phyloP scores from a whole-genome alignment of 2,329 filamentous ascomycete genomes.

The Xylariaceae sp. region DNA sequence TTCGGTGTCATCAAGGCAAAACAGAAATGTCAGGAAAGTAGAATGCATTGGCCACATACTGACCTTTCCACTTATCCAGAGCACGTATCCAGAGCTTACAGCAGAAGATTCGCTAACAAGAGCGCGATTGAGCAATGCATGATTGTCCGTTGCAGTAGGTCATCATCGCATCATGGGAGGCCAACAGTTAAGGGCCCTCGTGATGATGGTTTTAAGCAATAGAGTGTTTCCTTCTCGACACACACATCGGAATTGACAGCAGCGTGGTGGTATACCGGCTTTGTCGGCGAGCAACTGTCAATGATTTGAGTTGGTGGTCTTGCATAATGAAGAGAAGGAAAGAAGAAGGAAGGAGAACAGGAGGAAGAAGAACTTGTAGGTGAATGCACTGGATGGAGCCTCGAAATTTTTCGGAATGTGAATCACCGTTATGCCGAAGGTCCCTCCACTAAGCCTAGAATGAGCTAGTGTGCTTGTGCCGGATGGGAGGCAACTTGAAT shows the following conservation, averaged over 20 bases:
- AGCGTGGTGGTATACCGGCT: constrained; percentile 29
- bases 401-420: constrained; percentile 16
- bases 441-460: neutral
- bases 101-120: too few species aligned
- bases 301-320: constrained; percentile 44
- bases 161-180: constrained; percentile 63
- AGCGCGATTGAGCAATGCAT: too few species aligned
- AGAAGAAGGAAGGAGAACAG: neutral
- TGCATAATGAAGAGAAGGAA: constrained; percentile 27
- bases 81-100: too few species aligned
- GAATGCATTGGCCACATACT: neutral
- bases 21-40: neutral
- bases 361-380: neutral
- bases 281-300: constrained; percentile 32
- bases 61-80: too few species aligned
- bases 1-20: constrained; percentile 23
- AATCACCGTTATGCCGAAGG: constrained; percentile 16
- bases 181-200: constrained; percentile 57
- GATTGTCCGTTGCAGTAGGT: constrained; percentile 60
- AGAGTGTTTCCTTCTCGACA: constrained; percentile 51
- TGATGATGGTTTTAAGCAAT: constrained; percentile 65
- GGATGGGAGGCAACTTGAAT: too few species aligned
- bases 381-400: constrained; percentile 12
- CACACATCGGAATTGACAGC: constrained; percentile 49
- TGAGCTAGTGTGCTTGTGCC: neutral